These are phyloP conservation scores for Rhododendron mucronatum DNA, from an alignment of 148 eudicot species.

Conservation along the genomic window DNA sequence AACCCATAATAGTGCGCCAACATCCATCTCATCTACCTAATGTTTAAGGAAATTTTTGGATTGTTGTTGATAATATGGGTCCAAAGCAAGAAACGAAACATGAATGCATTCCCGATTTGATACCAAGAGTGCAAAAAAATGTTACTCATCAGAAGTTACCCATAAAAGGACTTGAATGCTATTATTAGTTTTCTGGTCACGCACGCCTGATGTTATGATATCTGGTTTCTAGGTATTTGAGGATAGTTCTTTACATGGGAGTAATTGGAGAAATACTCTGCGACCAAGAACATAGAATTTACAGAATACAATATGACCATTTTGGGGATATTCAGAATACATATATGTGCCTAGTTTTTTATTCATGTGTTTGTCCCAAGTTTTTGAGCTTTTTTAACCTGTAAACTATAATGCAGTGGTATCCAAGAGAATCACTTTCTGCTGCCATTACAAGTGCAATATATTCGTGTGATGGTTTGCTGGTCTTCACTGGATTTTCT, in stretches of 20 bases:
- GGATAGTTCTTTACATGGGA: not conserved
- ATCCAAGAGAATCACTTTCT: slow-evolving; percentile 46
- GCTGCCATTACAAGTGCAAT: slow-evolving; percentile 51
- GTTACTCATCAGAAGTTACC: not conserved
- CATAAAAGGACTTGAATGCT: not conserved
- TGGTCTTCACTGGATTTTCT: slow-evolving; percentile 43
- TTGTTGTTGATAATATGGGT: not conserved
- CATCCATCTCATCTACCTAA: not conserved
- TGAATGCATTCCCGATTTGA: not conserved
- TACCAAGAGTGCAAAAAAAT: not conserved
- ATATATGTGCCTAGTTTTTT: not conserved
- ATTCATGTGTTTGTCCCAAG: not conserved
- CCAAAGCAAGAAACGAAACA: not conserved
- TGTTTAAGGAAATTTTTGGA: not conserved
- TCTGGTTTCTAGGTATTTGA: not conserved
- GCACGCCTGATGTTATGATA: not conserved
- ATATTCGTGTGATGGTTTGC: slow-evolving; percentile 48
- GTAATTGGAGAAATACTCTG: not conserved
- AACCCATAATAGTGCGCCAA: not conserved
- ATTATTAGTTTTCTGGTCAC: not conserved
- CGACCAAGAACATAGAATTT: not conserved
- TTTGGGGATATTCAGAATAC: not conserved
- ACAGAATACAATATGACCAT: not conserved
- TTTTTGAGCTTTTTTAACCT: not conserved
- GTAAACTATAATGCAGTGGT: slow-evolving; percentile 37